Conservation (phyloP, 2,329 filamentous ascomycete genomes). For the Xylariomycetidae sp. region DNA sequence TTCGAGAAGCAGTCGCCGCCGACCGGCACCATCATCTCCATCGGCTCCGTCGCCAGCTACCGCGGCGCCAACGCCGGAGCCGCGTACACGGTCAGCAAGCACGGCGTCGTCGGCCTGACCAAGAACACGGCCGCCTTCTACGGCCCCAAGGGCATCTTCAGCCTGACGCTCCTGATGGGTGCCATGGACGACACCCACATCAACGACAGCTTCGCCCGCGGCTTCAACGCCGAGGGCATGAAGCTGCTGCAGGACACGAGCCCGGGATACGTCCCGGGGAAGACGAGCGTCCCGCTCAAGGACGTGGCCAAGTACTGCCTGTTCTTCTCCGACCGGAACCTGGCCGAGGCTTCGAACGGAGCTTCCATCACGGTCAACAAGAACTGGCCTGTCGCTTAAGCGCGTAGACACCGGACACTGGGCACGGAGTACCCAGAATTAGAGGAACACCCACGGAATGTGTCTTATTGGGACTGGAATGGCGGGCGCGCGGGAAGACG, state of each 20-base stretch:
- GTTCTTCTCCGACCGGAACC: constrained; percentile 16
- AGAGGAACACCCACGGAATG: background rate
- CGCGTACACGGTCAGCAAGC: constrained; percentile 48
- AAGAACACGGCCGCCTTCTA: constrained; percentile 54
- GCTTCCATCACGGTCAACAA: constrained; percentile 15
- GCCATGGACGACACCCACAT: constrained; percentile 51
- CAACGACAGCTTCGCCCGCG: constrained; percentile 32
- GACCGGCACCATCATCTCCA: constrained; percentile 21
- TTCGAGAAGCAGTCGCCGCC: constrained; percentile 34
- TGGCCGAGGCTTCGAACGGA: constrained; percentile 18
- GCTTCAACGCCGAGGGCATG: constrained; percentile 28
- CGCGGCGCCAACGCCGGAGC: constrained; percentile 28
- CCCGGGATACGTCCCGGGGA: constrained; percentile 21
- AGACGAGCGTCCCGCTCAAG: constrained; percentile 24
- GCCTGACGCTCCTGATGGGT: constrained; percentile 44
- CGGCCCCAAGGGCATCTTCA: constrained; percentile 45
- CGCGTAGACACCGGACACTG: background rate
- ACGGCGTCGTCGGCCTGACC: constrained; percentile 47
- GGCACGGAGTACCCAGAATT: background rate
- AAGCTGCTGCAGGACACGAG: constrained; percentile 19
- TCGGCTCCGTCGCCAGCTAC: constrained; percentile 13
- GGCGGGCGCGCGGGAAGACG: no score
- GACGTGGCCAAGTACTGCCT: constrained; percentile 31
- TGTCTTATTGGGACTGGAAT: no score
- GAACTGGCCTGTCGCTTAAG: constrained; percentile 18